Conservation (phyloP, 768 basidiomycete species). For the Suillus weaverae region DNA sequence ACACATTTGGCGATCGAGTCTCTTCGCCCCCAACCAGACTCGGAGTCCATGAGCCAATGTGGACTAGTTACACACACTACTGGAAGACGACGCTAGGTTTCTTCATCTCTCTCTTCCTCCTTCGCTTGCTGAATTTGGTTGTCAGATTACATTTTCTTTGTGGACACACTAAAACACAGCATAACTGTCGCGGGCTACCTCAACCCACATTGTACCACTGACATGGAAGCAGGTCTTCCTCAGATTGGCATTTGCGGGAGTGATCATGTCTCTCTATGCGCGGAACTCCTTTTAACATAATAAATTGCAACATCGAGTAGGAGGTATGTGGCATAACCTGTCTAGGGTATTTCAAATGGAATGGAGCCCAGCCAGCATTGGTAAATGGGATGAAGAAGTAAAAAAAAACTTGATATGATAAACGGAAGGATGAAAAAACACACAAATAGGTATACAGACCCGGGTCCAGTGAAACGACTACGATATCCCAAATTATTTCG, state of each 20-base stretch:
- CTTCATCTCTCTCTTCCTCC: constrained; percentile 12
- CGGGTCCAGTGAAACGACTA: neutral
- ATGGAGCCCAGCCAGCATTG: neutral
- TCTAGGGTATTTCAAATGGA: constrained; percentile 11
- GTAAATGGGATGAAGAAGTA: constrained; percentile 13
- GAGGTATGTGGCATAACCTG: constrained; percentile 7
- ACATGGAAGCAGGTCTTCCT: constrained; percentile 77
- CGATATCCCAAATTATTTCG: constrained; percentile 16
- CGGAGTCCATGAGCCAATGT: constrained; percentile 76
- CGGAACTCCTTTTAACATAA: constrained; percentile 46
- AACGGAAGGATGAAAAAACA: neutral
- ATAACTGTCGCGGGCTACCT: constrained; percentile 55
- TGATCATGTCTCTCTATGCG: constrained; percentile 83
- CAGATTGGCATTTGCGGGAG: constrained; percentile 75
- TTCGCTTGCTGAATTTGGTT: constrained; percentile 12
- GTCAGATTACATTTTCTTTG: constrained; percentile 87
- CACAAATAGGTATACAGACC: neutral
- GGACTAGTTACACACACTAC: constrained; percentile 86
- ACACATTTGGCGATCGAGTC: constrained; percentile 55
- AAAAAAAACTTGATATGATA: neutral
- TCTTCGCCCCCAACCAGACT: constrained; percentile 38
- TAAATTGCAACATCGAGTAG: constrained; percentile 10
- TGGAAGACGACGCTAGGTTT: constrained; percentile 82
- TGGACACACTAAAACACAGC: constrained; percentile 41
- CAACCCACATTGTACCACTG: constrained; percentile 54